Percentiles rank a stretch among this genome's conserved stretches.
phyloP scores from a whole-genome alignment of 2,329 filamentous ascomycete species.

The Corinectria fuckeliana region DNA sequence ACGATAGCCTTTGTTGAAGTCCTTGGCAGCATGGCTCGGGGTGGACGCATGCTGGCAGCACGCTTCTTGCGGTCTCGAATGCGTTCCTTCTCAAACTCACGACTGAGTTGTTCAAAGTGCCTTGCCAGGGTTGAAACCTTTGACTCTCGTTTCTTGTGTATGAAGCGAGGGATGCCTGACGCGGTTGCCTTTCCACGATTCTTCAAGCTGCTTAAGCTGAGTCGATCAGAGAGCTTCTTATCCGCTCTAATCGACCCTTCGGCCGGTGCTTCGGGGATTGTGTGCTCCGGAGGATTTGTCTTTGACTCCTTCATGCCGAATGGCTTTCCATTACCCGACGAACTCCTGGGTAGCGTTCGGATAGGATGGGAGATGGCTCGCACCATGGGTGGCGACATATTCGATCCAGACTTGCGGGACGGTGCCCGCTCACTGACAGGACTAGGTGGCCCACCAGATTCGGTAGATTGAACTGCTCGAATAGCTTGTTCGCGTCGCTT shows the following conservation, averaged over 20 bases:
- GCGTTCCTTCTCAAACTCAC: conserved; percentile 95
- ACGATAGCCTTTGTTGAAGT: conserved; percentile 95
- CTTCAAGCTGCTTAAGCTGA: conserved; percentile 72
- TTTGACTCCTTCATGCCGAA: conserved; percentile 45
- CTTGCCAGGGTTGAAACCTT: conserved; percentile 91
- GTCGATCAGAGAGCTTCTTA: conserved; percentile 78
- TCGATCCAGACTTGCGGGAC: conserved; percentile 53
- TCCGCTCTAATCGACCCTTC: conserved; percentile 62
- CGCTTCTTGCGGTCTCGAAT: conserved; percentile 83
- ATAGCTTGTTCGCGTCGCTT: conserved; percentile 56
- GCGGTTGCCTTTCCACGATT: conserved; percentile 58
- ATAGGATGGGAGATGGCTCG: conserved; percentile 61
- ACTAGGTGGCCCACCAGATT: conserved; percentile 39
- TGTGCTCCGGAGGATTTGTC: conserved; percentile 35
- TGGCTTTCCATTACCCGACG: conserved; percentile 53
- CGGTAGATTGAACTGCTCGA: conserved; percentile 40
- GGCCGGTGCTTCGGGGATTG: conserved; percentile 31
- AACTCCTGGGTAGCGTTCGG: conserved; percentile 53
- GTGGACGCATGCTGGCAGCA: conserved; percentile 75
- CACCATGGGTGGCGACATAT: conserved; percentile 59
- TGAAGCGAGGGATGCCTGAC: conserved; percentile 90
- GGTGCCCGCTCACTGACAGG: conserved; percentile 44
- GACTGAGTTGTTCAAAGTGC: conserved; percentile 95
- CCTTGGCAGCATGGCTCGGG: conserved; percentile 81
- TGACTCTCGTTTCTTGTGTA: conserved; percentile 75